Evolutionary conservation across 257 asterid species (phyloP), one percentile per base, ranked within the genome.

Genomic region (Capsicum chinense): DNA sequence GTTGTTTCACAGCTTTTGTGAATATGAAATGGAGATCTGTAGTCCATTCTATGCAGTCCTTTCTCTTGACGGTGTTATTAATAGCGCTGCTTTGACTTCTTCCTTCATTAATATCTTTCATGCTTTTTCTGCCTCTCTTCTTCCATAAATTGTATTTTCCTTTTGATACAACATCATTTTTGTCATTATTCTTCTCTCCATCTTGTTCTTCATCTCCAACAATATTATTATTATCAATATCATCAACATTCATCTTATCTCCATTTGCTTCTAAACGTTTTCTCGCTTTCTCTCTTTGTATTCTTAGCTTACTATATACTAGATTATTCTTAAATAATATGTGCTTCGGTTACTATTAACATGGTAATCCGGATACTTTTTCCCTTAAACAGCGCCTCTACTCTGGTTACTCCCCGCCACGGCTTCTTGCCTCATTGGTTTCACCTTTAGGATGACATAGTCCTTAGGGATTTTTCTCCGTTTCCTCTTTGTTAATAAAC

Each of bases 1-100:
- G 90, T 59, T 80, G 52, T 16, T 6, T 0, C 1, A 85, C 64
- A 11, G 78, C 90, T n/a, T 80, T 52, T 48, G 59, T 48, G 79
- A 85, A 88, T 44, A 83, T 88, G 1, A 7, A 39, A 59, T 84
- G 88, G n/a, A 88, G 87, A 12, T 83, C 88, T 7, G 1, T 3
- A 6, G 85, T 83, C 88, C 90, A 88, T 39, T 73, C 82, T 3
- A 67, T 70, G 52, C n/a, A 26, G 1, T 35, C 1, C 58, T 44
- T 60, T 5, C 0, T 11, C 9, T 2, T 63, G 26, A 10, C 3
- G 10, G 3, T 26, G 16, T 63, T 21, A 26, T 63, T 3, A 58
- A 16, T 16, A 60, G 33, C 14, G 19, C 3, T 5, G 1, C 14
- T 60, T 4, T 4, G 68, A 4, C 3, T 62, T 62, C 21, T 6